Evolutionary conservation across 495 filamentous ascomycete species (phyloP), one percentile per base, ranked within the genome.

Genomic region (Aspergillus baeticus): DNA sequence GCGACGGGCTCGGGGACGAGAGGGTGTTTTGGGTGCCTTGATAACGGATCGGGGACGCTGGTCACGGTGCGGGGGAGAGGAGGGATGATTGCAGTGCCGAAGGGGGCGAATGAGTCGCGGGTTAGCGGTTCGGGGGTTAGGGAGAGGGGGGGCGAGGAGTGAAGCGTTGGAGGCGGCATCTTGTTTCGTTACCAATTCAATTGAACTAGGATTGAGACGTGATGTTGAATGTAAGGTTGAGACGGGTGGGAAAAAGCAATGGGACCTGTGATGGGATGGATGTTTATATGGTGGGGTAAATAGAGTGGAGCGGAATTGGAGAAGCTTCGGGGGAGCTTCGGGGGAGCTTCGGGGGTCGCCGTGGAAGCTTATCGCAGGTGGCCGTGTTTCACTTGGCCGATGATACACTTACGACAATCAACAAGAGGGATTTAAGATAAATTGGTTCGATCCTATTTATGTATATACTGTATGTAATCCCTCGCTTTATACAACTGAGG

Each of bases 81-180:
- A 57, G 90, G 90, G 63, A 82, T 76, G 61, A 96, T 83, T 13
- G 92, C 90, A 44, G 87, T 84, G 64, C 94, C 94, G 71, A 96
- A 98, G 53, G 81, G 80, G 10, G 86, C 75, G 75, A 97, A 98
- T 62, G 81, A 66, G 10, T 70, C 64, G 41, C 79, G 75, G 6
- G 83, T 86, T 53, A 96, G 84, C 18, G 86, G 84, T 48, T 77
- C 73, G 6, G 82, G 78, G 21, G 69, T 62, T 58, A 87, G 54
- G 10, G 63, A 69, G 38, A 69, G 33, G 15, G 67, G 57, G 18
- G 68, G 71, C 14, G 60, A 63, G 53, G 68, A 58, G 51, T 66
- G 55, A 57, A 75, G 73, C 38, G 59, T 72, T 50, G 70, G 69
- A n/a, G 64, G 51, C 6, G 62, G 26, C 57, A 64, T 64, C 38